Conservation (phyloP, 2,329 filamentous ascomycete species). For the Berkeleyomyces rouxiae region DNA sequence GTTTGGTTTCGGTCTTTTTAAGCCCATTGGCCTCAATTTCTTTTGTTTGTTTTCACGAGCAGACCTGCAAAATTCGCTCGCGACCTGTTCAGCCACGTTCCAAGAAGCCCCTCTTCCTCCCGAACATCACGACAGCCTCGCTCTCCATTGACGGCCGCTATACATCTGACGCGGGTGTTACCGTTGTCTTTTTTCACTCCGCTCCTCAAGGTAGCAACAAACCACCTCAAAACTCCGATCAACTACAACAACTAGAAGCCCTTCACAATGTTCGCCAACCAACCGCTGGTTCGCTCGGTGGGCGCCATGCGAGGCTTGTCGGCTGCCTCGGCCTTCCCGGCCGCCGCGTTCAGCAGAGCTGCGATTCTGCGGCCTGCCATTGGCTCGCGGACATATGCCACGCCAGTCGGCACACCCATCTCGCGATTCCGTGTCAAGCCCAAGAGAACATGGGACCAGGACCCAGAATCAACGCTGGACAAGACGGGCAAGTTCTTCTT, state of each 20-base stretch:
- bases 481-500: constrained; percentile 87
- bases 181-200: too few species aligned
- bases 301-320: background rate
- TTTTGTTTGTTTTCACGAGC: background rate
- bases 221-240: too few species aligned
- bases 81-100: background rate
- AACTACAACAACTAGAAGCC: background rate
- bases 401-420: constrained; percentile 63
- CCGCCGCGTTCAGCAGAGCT: background rate
- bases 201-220: too few species aligned
- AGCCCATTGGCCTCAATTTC: background rate
- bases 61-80: background rate
- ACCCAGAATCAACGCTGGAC: constrained; percentile 61
- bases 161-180: too few species aligned
- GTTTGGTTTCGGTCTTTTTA: background rate
- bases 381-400: constrained; percentile 34
- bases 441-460: constrained; percentile 64
- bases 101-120: too few species aligned
- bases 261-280: background rate
- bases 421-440: constrained; percentile 62
- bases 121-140: too few species aligned
- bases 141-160: too few species aligned
- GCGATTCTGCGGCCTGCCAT: background rate
- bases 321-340: background rate
- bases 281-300: background rate